Evolutionary conservation across 2,329 filamentous ascomycete genomes (phyloP).

Genomic region (Diatrype stigma): DNA sequence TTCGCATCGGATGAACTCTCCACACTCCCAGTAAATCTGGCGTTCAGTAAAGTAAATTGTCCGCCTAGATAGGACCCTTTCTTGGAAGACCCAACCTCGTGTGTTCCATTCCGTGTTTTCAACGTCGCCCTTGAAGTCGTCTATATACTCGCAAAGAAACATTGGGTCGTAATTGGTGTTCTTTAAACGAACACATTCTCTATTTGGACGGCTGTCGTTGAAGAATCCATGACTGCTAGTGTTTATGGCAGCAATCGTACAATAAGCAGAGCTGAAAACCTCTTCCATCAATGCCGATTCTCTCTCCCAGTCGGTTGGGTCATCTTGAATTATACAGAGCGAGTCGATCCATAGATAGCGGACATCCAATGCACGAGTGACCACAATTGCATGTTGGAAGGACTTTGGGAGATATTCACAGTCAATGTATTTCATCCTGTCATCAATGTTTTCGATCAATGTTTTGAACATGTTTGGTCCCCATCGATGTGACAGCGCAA

Average conservation of each 20-base stretch:
- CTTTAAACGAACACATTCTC: neutral
- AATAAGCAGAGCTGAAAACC: constrained; percentile 13
- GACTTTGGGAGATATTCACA: neutral
- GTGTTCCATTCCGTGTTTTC: constrained; percentile 6
- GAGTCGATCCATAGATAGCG: constrained; percentile 8
- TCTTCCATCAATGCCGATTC: constrained; percentile 9
- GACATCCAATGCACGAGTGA: neutral
- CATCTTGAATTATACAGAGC: too few relatives aligned
- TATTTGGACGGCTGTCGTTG: neutral
- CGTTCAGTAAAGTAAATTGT: constrained; percentile 12
- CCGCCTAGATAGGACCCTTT: constrained; percentile 11
- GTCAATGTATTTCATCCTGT: neutral
- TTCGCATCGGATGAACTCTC: constrained; percentile 11
- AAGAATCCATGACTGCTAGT: neutral
- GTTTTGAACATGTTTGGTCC: neutral
- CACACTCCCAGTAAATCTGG: constrained; percentile 16
- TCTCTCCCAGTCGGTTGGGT: constrained; percentile 1
- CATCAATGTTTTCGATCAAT: neutral
- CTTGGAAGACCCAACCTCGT: constrained; percentile 14
- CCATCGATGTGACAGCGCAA: neutral
- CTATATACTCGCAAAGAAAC: constrained; percentile 11
- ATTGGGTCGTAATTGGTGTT: neutral
- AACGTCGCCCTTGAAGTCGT: constrained; percentile 14
- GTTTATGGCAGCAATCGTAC: constrained; percentile 9
- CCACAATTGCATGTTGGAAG: constrained; percentile 1